Base-by-base conservation (phyloP, 2,329 filamentous ascomycete species). In the Corniculantispora saksenae region DNA sequence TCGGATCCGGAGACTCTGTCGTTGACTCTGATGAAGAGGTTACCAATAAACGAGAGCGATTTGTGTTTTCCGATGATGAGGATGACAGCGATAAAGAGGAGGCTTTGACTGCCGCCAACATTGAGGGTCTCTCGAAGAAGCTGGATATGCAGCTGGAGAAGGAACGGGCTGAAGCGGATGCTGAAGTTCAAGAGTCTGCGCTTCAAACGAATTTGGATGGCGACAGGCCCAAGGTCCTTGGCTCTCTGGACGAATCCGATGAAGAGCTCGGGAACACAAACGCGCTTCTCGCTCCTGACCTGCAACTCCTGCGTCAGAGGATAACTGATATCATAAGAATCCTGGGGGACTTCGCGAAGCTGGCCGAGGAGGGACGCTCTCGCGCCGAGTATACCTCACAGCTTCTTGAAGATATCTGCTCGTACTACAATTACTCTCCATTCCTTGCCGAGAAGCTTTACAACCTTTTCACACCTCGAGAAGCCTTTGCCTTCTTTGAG, bases 401-500 rank as follows among this genome's bases (percentile, higher is more conserved):
- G 77, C 83, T 99, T 63, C 80, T 98, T 67, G 91, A 93, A 79
- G 95, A 99, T 74, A 91, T 98, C 66, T 97, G 93, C 81, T 88
- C 91, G 64, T 99, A 99, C 83, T 99, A 99, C 76, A 94, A 94
- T 66, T 99, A 99, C 82, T 96, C 92, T 3, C 88, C 91, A 45
- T 98, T 91, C 80, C 85, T 99, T n/a, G 95, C 94, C 5, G 92
- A 97, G 79, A 99, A 98, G 83, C 88, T 99, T 19, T 93, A 94
- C 81, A 90, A 91, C 74, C 88, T 99, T 8, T 98, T 99, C 80
- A 89, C 93, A 1, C 92, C 95, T 0, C 89, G 91, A 71, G 95
- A 99, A 81, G 95, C 95, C 0, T 96, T 98, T 71, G 94, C 94
- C 63, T 99, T 99, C 80, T 98, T 99, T 81, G 95, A 99, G 81